Evolutionary conservation across 225 moss, liverwort and hornwort species (phyloP).

Genomic region (Bryoerythrophyllum caledonicum): DNA sequence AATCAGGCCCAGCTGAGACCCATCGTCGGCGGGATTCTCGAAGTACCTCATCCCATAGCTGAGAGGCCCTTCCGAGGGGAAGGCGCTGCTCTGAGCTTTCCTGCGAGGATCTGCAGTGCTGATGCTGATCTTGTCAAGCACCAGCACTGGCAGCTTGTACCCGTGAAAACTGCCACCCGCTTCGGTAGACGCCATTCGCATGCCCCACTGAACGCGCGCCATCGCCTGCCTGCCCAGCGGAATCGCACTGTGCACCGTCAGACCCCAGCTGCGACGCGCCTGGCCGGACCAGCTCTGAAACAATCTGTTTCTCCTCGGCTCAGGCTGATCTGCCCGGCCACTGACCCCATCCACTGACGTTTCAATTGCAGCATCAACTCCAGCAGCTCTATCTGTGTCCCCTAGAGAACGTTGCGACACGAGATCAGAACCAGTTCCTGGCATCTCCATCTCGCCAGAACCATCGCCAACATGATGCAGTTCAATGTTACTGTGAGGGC

Average conservation of each 20-base stretch:
- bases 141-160: slow-evolving; percentile 60
- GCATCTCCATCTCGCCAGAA: slow-evolving; percentile 40
- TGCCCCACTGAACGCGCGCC: slow-evolving; percentile 56
- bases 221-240: slow-evolving; percentile 54
- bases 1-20: slow-evolving; percentile 61
- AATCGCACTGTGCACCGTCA: slow-evolving; percentile 52
- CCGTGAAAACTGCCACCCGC: slow-evolving; percentile 39
- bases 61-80: slow-evolving; percentile 32
- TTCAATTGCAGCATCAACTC: neutral
- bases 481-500: slow-evolving; percentile 36
- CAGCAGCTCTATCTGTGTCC: slow-evolving; percentile 16
- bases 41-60: slow-evolving; percentile 33
- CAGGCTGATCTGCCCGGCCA: slow-evolving; percentile 11
- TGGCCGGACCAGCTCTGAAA: slow-evolving; percentile 39
- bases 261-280: slow-evolving; percentile 40
- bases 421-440: slow-evolving; percentile 20
- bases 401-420: slow-evolving; percentile 20
- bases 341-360: neutral
- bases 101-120: slow-evolving; percentile 31
- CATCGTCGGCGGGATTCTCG: slow-evolving; percentile 40
- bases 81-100: slow-evolving; percentile 26
- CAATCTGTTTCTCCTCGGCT: slow-evolving; percentile 23
- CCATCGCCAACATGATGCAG: slow-evolving; percentile 33
- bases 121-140: slow-evolving; percentile 59
- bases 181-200: slow-evolving; percentile 44